A percentile compares a stretch with the other conserved stretches of the same genome.
Evolutionary conservation across 257 asterid genomes (phyloP).

Genomic region (Solanum lycopersicoides): DNA sequence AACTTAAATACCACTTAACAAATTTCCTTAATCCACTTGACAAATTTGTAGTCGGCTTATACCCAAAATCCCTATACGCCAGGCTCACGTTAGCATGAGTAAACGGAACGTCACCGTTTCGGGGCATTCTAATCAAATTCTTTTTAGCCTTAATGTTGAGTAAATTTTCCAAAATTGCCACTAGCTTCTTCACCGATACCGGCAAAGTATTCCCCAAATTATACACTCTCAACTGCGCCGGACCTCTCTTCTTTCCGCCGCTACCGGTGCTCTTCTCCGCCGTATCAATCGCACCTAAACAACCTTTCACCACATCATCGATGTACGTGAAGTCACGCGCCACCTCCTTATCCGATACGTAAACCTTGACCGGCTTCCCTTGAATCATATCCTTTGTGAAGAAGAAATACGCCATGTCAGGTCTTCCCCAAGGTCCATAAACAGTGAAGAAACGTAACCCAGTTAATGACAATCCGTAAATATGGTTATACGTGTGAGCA

Average conservation of each 20-base stretch:
- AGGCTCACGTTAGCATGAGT: constrained; percentile 91
- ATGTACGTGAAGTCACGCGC: constrained; percentile 99
- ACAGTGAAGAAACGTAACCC: constrained; percentile 85
- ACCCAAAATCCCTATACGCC: constrained; percentile 72
- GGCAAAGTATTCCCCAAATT: constrained; percentile 88
- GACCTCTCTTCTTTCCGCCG: constrained; percentile 72
- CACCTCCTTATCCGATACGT: constrained; percentile 69
- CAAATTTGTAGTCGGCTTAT: constrained; percentile 79
- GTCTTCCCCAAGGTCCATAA: constrained; percentile 95
- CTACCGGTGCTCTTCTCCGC: constrained; percentile 97
- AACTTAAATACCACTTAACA: constrained; percentile 80
- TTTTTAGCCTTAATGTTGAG: constrained; percentile 56
- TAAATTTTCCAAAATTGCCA: constrained; percentile 58
- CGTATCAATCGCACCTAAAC: constrained; percentile 85
- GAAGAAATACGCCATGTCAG: constrained; percentile 93
- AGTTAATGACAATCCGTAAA: constrained; percentile 71
- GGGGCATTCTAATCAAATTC: constrained; percentile 67
- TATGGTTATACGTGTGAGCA: constrained; percentile 85
- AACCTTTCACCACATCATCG: constrained; percentile 80
- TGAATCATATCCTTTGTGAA: constrained; percentile 83
- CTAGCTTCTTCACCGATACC: constrained; percentile 84
- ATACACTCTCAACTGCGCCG: constrained; percentile 90
- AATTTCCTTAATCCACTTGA: constrained; percentile 73
- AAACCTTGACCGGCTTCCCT: constrained; percentile 53
- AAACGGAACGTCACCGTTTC: constrained; percentile 97